phyloP scores from a whole-genome alignment of 257 asterid species.

The Echium plantagineum region DNA sequence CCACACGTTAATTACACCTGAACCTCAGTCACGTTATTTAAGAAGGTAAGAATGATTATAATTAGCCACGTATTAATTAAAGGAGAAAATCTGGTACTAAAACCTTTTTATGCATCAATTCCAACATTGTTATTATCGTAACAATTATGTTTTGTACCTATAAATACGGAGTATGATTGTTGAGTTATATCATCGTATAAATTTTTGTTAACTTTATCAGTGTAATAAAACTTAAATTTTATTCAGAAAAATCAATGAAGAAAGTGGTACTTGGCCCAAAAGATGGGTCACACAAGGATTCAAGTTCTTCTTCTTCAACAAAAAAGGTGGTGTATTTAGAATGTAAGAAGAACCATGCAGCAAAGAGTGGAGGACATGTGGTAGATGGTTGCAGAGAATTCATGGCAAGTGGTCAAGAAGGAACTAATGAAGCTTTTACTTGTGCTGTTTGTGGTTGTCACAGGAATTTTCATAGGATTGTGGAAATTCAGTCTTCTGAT shows the following conservation, averaged over 20 bases:
- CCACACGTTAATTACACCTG: too few species aligned
- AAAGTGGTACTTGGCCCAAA: conserved; percentile 17
- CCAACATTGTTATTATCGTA: too few species aligned
- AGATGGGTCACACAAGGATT: conserved; percentile 14
- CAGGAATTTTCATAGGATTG: conserved; percentile 15
- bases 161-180: too few species aligned
- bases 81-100: too few species aligned
- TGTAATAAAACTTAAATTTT: too few species aligned
- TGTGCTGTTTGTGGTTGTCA: conserved; percentile 34
- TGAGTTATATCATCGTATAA: too few species aligned
- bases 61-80: too few species aligned
- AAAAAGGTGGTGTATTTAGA: conserved; percentile 24
- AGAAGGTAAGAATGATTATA: too few species aligned
- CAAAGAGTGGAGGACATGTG: conserved; percentile 26
- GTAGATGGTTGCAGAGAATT: conserved; percentile 36
- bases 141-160: too few species aligned
- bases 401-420: conserved; percentile 29
- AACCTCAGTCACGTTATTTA: too few species aligned
- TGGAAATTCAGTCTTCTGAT: conserved; percentile 16
- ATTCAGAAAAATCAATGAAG: conserved; percentile 10
- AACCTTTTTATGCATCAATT: too few species aligned
- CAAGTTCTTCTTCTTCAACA: conserved; percentile 1
- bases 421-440: conserved; percentile 13
- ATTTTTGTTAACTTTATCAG: too few species aligned
- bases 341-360: conserved; percentile 38